Evolutionary conservation across 306 rosid species (phyloP).

Genomic region (Coriaria nepalensis): DNA sequence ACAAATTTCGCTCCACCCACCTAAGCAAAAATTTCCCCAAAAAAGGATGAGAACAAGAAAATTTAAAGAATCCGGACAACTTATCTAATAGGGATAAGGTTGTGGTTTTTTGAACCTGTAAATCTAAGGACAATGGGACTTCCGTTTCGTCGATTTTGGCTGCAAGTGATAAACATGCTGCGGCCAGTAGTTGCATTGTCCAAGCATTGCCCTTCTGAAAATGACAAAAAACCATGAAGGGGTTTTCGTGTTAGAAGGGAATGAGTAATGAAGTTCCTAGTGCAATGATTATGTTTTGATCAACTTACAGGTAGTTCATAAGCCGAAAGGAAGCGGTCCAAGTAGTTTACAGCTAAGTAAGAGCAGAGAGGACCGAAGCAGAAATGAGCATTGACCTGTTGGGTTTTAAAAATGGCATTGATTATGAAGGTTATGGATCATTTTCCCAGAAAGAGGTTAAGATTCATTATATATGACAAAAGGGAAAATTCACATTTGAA

Average conservation of each 20-base stretch:
- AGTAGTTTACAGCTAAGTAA: slow-evolving; percentile 67
- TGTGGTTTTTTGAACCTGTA: slow-evolving; percentile 43
- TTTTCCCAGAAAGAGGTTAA: slow-evolving; percentile 9
- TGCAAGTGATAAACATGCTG: slow-evolving; percentile 78
- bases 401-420: slow-evolving; percentile 7
- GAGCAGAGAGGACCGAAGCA: slow-evolving; percentile 74
- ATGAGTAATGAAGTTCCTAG: neutral
- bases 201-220: slow-evolving; percentile 63
- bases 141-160: slow-evolving; percentile 85
- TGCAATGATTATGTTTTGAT: slow-evolving; percentile 3
- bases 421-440: neutral
- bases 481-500: neutral
- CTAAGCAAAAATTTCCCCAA: slow-evolving; percentile 22
- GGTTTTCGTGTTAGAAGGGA: neutral
- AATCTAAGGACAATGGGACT: slow-evolving; percentile 56
- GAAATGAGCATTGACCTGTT: slow-evolving; percentile 61
- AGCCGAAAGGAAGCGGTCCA: slow-evolving; percentile 82
- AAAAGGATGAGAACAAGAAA: neutral
- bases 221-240: slow-evolving; percentile 1
- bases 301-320: slow-evolving; percentile 84
- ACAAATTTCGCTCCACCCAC: slow-evolving; percentile 64
- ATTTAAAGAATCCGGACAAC: slow-evolving; percentile 5
- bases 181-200: slow-evolving; percentile 89
- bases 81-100: neutral
- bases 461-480: neutral